A percentile compares a stretch with the other conserved stretches of the same genome.
phyloP scores from a whole-genome alignment of 2,329 filamentous ascomycete species.

The Calonectria henricotiae region DNA sequence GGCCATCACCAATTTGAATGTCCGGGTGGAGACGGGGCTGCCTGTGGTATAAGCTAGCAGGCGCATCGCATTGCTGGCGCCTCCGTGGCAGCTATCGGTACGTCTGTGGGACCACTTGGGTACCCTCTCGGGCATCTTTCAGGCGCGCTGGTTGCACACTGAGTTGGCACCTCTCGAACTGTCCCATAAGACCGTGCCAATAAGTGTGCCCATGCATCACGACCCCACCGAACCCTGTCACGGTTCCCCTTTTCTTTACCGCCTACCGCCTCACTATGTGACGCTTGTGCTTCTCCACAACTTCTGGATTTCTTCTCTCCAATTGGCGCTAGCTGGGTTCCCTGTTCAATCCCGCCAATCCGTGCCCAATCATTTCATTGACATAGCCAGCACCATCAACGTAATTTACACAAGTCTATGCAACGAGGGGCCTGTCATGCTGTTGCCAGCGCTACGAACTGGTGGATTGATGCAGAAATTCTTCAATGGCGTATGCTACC shows the following conservation, averaged over 20 bases:
- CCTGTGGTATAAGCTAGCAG: slow-evolving; percentile 17
- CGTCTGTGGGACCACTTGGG: slow-evolving; percentile 25
- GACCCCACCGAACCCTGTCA: slow-evolving; percentile 14
- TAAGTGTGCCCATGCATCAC: slow-evolving; percentile 4
- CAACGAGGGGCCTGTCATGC: not conserved
- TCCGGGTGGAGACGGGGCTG: slow-evolving; percentile 7
- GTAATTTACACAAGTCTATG: slow-evolving; percentile 10
- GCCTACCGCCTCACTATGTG: not conserved
- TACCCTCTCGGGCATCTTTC: slow-evolving; percentile 18
- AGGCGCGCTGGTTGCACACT: slow-evolving; percentile 1
- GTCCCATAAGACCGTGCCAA: slow-evolving; percentile 23
- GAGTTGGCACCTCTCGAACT: slow-evolving; percentile 21
- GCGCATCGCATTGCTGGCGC: slow-evolving; percentile 16
- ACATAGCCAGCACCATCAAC: not conserved
- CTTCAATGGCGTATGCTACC: not conserved
- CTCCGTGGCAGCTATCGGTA: slow-evolving; percentile 24
- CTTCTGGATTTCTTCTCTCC: not conserved
- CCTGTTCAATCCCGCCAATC: not conserved
- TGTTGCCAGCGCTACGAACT: slow-evolving; percentile 15
- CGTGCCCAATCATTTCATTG: not conserved
- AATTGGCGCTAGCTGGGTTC: not conserved
- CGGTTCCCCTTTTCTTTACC: slow-evolving; percentile 4
- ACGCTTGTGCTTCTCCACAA: not conserved
- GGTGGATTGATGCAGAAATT: not conserved
- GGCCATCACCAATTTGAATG: slow-evolving; percentile 16